Evolutionary conservation across 208 protist genomes (phyloP).

Genomic region (Trypanosomatidae sp.): DNA sequence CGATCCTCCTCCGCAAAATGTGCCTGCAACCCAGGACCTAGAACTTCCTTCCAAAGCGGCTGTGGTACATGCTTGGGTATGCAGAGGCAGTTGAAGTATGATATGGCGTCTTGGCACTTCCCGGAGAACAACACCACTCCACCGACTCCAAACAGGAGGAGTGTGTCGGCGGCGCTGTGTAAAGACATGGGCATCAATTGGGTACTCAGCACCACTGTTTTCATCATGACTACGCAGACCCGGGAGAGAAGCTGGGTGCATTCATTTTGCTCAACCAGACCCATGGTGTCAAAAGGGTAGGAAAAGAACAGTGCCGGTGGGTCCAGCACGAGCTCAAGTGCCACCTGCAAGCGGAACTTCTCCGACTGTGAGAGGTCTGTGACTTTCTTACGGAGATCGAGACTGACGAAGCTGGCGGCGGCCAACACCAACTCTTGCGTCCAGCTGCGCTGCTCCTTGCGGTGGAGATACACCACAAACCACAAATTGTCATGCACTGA

Average conservation of each 20-base stretch:
- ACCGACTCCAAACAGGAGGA: conserved; percentile 40
- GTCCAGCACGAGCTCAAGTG: conserved; percentile 63
- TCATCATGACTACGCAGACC: conserved; percentile 36
- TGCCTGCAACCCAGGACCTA: neutral
- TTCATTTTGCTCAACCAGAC: conserved; percentile 20
- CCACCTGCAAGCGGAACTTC: conserved; percentile 52
- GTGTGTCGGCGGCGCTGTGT: conserved; percentile 35
- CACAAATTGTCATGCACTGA: conserved; percentile 53
- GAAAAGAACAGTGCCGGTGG: conserved; percentile 44
- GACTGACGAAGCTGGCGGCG: conserved; percentile 33
- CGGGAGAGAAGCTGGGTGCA: conserved; percentile 32
- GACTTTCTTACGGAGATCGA: conserved; percentile 32
- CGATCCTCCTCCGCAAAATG: neutral
- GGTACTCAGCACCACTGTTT: conserved; percentile 60
- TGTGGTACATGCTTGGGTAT: conserved; percentile 22
- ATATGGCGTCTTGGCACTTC: conserved; percentile 14
- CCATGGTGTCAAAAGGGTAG: conserved; percentile 42
- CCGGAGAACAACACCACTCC: conserved; percentile 60
- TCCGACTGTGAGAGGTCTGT: conserved; percentile 34
- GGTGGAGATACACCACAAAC: conserved; percentile 54
- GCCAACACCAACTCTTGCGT: conserved; percentile 38
- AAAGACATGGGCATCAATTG: conserved; percentile 35
- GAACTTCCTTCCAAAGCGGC: conserved; percentile 16
- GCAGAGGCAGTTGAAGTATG: conserved; percentile 54
- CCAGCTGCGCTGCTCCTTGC: conserved; percentile 30